Evolutionary conservation across 163 green algal genomes (phyloP), one percentile per base, ranked within the genome.

Genomic region (Coccomyxa subellipsoidea): DNA sequence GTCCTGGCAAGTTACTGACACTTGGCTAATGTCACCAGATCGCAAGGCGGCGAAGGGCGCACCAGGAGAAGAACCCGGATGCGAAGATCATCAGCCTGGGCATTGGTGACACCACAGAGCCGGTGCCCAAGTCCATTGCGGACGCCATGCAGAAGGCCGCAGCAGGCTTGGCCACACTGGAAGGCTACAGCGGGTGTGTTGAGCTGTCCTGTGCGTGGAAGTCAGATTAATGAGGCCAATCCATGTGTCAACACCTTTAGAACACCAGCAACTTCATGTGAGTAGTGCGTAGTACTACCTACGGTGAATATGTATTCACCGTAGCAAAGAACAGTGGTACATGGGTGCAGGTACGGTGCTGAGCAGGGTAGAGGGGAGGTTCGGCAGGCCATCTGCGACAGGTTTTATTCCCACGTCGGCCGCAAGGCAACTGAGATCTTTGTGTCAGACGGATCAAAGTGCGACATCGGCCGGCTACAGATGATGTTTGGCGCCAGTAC

Each of bases 51-150:
- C 89, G 96, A 18, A 90, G 85, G 31, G 94, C 91, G 39, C 95
- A 99, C 87, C 91, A 97, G 89, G 95, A 97, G 53, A 89, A 93
- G 70, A 86, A 98, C 84, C 97, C 97, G 23, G 94, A 98, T 85
- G 96, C 95, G 37, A 95, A 98, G 89, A 94, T 99, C 83, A 99
- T 99, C 89, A 94, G 83, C 80, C 90, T 99, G 69, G 97, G 97
- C 76, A 99, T 99, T 79, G 97, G 97, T 29, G 97, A 99, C 91
- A 99, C 97, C 82, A 99, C 97, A 7, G 97, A 99, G 91, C 97
- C 97, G 39, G 97, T 99, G 85, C 95, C 97, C 1, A 80, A 90
- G 40, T 94, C 88, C 72, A 98, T 99, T 85, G 89, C 91, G 1
- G 87, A 96, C 21, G 96, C 92, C 34, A 95, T 98, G 92, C 85